A percentile compares a stretch with the other conserved stretches of the same genome.
These are phyloP conservation scores for Scytalidium sp. DNA, from an alignment of 2,329 filamentous ascomycete species.

Conservation along the genomic window DNA sequence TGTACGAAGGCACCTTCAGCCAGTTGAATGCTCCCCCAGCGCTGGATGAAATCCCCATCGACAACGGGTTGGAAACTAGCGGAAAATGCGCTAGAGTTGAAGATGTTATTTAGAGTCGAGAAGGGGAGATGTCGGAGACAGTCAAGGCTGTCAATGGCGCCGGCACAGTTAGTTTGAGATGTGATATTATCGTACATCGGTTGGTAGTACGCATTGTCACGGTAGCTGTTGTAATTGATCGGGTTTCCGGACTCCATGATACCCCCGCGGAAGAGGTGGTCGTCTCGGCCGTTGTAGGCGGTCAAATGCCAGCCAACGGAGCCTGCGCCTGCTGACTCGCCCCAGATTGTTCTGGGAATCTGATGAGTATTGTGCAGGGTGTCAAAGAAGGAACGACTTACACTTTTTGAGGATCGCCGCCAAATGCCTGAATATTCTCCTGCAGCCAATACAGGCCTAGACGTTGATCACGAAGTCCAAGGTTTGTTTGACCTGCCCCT, in stretches of 20 bases:
- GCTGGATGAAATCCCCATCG: constrained; percentile 37
- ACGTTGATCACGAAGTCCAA: constrained; percentile 42
- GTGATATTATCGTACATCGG: constrained; percentile 32
- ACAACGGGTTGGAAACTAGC: constrained; percentile 27
- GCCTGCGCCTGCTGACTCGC: constrained; percentile 34
- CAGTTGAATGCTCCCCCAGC: too few species aligned
- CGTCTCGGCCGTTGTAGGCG: constrained; percentile 53
- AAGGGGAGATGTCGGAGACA: constrained; percentile 29
- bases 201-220: too few species aligned
- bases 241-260: constrained; percentile 42
- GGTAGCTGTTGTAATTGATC: too few species aligned
- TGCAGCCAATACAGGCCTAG: constrained; percentile 39
- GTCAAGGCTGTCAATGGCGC: constrained; percentile 12
- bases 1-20: constrained; percentile 31
- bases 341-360: constrained; percentile 44
- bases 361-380: too few species aligned
- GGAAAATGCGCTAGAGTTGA: constrained; percentile 24
- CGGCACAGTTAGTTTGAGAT: constrained; percentile 23
- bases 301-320: constrained; percentile 25
- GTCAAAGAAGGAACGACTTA: too few species aligned
- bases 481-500: constrained; percentile 39
- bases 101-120: constrained; percentile 20
- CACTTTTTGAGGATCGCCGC: constrained; percentile 43
- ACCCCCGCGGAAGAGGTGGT: constrained; percentile 48
- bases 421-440: constrained; percentile 38